Percentiles rank a stretch among this genome's conserved stretches.
phyloP scores from a whole-genome alignment of 768 basidiomycete species.

The Lactarius hatsudake region DNA sequence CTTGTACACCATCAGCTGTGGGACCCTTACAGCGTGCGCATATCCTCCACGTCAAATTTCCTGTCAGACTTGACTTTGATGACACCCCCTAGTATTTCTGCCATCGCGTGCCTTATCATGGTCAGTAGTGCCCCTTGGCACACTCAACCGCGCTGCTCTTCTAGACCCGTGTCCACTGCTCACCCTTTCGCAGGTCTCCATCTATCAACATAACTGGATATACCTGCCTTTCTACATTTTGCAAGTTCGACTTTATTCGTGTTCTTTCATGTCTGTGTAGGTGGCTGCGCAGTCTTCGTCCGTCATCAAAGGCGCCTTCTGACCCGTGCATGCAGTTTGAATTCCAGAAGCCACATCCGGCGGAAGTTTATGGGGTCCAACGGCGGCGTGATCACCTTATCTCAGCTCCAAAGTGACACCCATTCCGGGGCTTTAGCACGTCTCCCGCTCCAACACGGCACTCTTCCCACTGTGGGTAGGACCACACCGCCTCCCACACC shows the following conservation, averaged over 20 bases:
- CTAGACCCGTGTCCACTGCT: neutral
- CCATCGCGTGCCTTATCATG: neutral
- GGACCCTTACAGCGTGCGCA: conserved; percentile 2
- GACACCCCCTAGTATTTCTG: neutral
- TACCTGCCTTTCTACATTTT: conserved; percentile 3
- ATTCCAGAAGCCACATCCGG: conserved; percentile 3
- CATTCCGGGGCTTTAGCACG: neutral
- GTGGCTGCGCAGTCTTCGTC: neutral
- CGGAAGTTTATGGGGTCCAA: conserved; percentile 5
- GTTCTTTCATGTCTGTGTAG: conserved; percentile 5
- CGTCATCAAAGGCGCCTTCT: neutral
- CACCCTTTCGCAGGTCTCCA: neutral
- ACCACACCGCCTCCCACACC: neutral
- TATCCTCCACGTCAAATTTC: neutral
- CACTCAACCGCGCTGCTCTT: neutral
- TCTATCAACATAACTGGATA: conserved; percentile 1
- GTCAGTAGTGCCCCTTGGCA: neutral
- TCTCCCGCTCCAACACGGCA: neutral
- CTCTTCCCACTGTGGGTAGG: neutral
- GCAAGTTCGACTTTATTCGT: conserved; percentile 1
- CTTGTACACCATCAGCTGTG: conserved; percentile 2
- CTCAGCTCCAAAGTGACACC: neutral
- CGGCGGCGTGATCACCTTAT: neutral
- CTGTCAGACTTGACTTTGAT: neutral
- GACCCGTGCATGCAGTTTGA: neutral